A percentile compares a stretch with the other conserved stretches of the same genome.
phyloP scores from a whole-genome alignment of 495 filamentous ascomycete genomes.

The Rostrohypoxylon terebratum region DNA sequence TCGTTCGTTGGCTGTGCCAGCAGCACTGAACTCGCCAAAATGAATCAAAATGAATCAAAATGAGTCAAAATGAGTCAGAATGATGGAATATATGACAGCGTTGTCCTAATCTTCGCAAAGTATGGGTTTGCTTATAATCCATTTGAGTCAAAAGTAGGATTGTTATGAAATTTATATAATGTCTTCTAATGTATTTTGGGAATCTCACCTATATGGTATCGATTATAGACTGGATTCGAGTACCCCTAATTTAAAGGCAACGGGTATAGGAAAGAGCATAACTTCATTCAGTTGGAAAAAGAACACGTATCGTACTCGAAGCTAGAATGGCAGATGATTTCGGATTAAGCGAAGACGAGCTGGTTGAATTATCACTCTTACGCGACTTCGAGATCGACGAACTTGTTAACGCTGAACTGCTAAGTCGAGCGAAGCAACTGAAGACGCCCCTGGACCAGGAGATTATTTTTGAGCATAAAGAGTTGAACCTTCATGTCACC shows the following conservation, averaged over 20 bases:
- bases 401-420: slow-evolving; percentile 35
- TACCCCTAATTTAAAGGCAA: background rate
- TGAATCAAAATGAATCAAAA: slow-evolving; percentile 24
- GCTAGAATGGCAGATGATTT: slow-evolving; percentile 11
- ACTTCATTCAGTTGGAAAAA: background rate
- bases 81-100: background rate
- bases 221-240: background rate
- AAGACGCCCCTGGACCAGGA: slow-evolving; percentile 33
- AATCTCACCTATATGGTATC: background rate
- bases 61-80: slow-evolving; percentile 21
- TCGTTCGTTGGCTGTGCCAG: background rate
- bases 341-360: slow-evolving; percentile 41
- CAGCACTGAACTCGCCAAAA: slow-evolving; percentile 8
- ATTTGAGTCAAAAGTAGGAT: background rate
- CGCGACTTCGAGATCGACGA: slow-evolving; percentile 47
- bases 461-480: slow-evolving; percentile 37
- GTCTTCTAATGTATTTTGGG: background rate
- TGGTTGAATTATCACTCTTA: slow-evolving; percentile 44
- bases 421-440: slow-evolving; percentile 23
- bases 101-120: background rate
- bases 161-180: background rate
- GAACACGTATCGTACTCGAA: background rate
- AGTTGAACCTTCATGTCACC: slow-evolving; percentile 39
- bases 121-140: background rate
- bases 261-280: background rate